Percentiles rank a stretch among this genome's conserved stretches.
Evolutionary conservation across 2,329 filamentous ascomycete species (phyloP).

Genomic region (Fusarium continuum): DNA sequence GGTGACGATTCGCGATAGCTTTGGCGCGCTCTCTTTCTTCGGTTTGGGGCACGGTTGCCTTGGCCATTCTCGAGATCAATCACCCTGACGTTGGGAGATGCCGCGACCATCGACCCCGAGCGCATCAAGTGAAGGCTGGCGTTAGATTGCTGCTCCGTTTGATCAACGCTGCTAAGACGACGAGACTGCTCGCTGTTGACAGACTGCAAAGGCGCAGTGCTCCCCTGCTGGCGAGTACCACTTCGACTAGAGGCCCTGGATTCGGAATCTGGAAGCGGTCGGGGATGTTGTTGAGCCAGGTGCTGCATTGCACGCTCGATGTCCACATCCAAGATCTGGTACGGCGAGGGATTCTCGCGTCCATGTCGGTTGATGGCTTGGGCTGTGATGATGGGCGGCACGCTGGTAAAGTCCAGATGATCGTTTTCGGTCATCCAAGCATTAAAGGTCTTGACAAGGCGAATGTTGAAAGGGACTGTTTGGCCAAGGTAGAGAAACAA

Average conservation of each 20-base stretch:
- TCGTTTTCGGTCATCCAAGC: neutral
- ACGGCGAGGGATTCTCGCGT: neutral
- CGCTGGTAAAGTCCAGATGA: neutral
- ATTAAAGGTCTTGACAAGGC: slow-evolving; percentile 1
- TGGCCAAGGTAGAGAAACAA: slow-evolving; percentile 5
- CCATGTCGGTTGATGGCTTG: slow-evolving; percentile 4
- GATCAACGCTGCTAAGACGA: neutral
- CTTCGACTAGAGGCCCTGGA: neutral
- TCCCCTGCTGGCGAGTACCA: neutral
- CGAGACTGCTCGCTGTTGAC: neutral
- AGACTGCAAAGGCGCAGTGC: neutral
- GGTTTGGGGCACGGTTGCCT: neutral
- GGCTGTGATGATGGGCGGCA: neutral
- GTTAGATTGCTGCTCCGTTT: neutral
- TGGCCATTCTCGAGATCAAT: neutral
- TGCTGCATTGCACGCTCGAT: neutral
- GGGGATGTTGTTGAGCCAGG: neutral
- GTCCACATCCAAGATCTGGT: neutral
- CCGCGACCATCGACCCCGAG: neutral
- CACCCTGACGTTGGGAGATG: neutral
- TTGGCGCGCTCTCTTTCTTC: neutral
- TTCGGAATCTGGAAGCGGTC: neutral
- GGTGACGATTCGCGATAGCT: neutral
- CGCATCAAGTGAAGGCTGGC: neutral
- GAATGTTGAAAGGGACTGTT: neutral